These are phyloP conservation scores for Exophiala oligosperma DNA, from an alignment of 2,329 filamentous ascomycete species.

Conservation along the genomic window DNA sequence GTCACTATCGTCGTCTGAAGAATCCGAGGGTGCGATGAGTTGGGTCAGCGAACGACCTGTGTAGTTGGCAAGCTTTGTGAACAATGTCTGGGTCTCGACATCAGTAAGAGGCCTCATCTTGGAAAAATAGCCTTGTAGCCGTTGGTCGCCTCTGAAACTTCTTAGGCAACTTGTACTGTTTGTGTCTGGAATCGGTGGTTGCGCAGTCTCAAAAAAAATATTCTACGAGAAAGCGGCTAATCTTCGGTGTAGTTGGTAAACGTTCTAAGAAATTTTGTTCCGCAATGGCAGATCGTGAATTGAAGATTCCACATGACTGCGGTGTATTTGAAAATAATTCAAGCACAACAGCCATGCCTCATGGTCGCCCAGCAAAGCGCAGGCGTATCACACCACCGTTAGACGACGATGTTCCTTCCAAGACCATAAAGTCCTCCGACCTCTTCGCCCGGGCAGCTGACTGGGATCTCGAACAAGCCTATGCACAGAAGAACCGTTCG, in stretches of 20 bases:
- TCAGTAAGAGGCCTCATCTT: slow-evolving; percentile 81
- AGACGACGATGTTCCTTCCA: slow-evolving; percentile 36
- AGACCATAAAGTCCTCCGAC: slow-evolving; percentile 40
- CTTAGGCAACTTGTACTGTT: neutral
- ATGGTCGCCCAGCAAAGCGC: slow-evolving; percentile 49
- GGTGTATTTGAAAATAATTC: neutral
- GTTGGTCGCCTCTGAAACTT: neutral
- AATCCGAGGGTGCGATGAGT: slow-evolving; percentile 72
- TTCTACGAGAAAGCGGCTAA: neutral
- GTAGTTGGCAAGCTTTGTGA: slow-evolving; percentile 92
- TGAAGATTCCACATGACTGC: neutral
- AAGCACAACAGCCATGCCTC: slow-evolving; percentile 40
- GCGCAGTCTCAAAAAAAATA: neutral
- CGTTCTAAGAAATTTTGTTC: neutral
- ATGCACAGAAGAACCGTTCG: slow-evolving; percentile 78
- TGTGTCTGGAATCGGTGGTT: no score
- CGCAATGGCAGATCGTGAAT: neutral
- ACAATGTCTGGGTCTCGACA: slow-evolving; percentile 65
- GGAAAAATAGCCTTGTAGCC: slow-evolving; percentile 4
- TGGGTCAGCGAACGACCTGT: slow-evolving; percentile 83
- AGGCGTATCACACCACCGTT: slow-evolving; percentile 51
- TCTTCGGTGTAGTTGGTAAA: neutral
- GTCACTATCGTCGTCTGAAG: slow-evolving; percentile 66
- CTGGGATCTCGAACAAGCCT: slow-evolving; percentile 92
- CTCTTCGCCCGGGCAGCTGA: slow-evolving; percentile 74